Percentiles rank a stretch among this genome's conserved stretches.
These are phyloP conservation scores for Dillenia turbinata DNA, from an alignment of 164 flowering plant genomes.

Conservation along the genomic window DNA sequence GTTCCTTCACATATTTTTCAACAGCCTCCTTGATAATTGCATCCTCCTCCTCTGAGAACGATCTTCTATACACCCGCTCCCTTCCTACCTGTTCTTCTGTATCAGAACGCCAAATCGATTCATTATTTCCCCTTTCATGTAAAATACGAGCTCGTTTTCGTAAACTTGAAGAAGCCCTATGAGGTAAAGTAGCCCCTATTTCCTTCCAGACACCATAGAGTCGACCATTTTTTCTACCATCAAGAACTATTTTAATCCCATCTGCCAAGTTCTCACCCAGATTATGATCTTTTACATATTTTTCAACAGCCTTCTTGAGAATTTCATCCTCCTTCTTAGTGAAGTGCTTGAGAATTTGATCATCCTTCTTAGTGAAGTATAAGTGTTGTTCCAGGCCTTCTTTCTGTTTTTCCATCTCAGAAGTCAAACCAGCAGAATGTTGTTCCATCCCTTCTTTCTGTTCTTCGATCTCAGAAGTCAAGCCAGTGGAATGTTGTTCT, in stretches of 20 bases:
- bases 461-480: not conserved
- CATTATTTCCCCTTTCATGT: slow-evolving; percentile 38
- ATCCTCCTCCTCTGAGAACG: slow-evolving; percentile 40
- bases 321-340: slow-evolving; percentile 36
- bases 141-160: slow-evolving; percentile 48
- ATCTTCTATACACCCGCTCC: slow-evolving; percentile 28
- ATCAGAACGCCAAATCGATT: too few species aligned
- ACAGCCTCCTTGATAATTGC: slow-evolving; percentile 28
- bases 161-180: slow-evolving; percentile 35
- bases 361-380: too few species aligned
- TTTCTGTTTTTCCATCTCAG: too few species aligned
- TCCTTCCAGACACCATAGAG: slow-evolving; percentile 37
- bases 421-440: too few species aligned
- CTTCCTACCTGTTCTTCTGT: not conserved
- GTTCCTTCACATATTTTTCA: slow-evolving; percentile 20
- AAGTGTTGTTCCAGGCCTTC: too few species aligned
- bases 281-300: slow-evolving; percentile 22
- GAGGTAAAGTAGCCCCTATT: slow-evolving; percentile 41
- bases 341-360: too few species aligned
- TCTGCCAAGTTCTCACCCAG: slow-evolving; percentile 27
- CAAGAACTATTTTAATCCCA: slow-evolving; percentile 35
- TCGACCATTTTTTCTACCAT: slow-evolving; percentile 17
- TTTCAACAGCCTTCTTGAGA: slow-evolving; percentile 24
- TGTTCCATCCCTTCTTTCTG: slow-evolving; percentile 15
- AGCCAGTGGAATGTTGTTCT: too few species aligned